These are phyloP conservation scores for Pholiota conissans DNA, from an alignment of 768 basidiomycete species.

Conservation along the genomic window DNA sequence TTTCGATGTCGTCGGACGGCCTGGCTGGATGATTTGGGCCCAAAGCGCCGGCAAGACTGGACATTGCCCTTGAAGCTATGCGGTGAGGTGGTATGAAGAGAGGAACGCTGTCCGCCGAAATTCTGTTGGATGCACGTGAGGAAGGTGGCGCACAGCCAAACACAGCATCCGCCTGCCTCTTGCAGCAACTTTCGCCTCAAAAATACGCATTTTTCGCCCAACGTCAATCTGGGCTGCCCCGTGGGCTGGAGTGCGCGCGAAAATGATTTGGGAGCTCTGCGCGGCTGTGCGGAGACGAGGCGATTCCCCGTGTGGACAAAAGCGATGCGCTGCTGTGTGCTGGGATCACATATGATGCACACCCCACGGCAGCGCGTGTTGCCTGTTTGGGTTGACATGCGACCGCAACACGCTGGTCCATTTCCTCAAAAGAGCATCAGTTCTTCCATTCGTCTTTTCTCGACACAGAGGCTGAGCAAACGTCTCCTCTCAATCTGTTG, in stretches of 20 bases:
- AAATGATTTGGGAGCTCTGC: background rate
- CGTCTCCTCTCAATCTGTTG: slow-evolving; percentile 14
- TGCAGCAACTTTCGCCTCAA: background rate
- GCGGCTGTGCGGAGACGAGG: slow-evolving; percentile 10
- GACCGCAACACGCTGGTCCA: slow-evolving; percentile 18
- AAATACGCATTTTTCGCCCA: background rate
- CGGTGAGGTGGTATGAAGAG: slow-evolving; percentile 4
- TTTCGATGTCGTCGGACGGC: slow-evolving; percentile 39
- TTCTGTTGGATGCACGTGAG: slow-evolving; percentile 12
- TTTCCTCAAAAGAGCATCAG: slow-evolving; percentile 16
- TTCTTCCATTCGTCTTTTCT: slow-evolving; percentile 26
- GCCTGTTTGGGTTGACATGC: slow-evolving; percentile 16
- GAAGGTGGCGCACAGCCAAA: slow-evolving; percentile 12
- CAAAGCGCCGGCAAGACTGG: slow-evolving; percentile 60
- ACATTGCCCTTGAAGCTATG: slow-evolving; percentile 40
- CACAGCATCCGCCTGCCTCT: slow-evolving; percentile 4
- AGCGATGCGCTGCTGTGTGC: slow-evolving; percentile 19
- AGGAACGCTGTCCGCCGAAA: background rate
- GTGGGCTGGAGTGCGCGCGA: background rate
- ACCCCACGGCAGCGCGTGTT: slow-evolving; percentile 18
- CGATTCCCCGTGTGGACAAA: slow-evolving; percentile 9
- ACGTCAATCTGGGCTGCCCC: background rate
- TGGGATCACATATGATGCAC: slow-evolving; percentile 14
- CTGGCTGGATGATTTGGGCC: slow-evolving; percentile 23
- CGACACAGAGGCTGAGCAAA: slow-evolving; percentile 28